A percentile compares a stretch with the other conserved stretches of the same genome.
Evolutionary conservation across 1,284 basidiomycete genomes (phyloP).

Genomic region (Marasmius tenuissimus): DNA sequence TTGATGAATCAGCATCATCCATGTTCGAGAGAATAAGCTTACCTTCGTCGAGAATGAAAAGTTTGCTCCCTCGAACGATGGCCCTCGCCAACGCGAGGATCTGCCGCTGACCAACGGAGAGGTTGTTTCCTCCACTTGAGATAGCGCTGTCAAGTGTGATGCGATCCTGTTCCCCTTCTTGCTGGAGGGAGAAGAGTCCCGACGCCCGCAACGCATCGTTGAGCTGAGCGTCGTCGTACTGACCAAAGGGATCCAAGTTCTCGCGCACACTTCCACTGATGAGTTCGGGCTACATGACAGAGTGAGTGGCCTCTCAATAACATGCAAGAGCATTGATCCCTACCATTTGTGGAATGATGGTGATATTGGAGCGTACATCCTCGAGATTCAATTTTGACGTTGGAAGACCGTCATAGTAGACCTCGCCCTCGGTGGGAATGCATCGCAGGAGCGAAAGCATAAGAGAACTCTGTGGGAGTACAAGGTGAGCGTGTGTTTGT

Average conservation of each 20-base stretch:
- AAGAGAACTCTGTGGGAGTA: slow-evolving; percentile 42
- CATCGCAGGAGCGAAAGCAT: slow-evolving; percentile 52
- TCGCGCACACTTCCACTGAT: slow-evolving; percentile 56
- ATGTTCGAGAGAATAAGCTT: slow-evolving; percentile 3
- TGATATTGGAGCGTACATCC: slow-evolving; percentile 58
- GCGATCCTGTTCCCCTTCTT: slow-evolving; percentile 45
- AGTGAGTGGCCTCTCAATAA: slow-evolving; percentile 20
- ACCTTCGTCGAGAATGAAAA: slow-evolving; percentile 65
- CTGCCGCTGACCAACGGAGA: slow-evolving; percentile 74
- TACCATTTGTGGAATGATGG: slow-evolving; percentile 59
- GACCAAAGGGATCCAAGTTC: slow-evolving; percentile 72
- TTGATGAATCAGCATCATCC: not conserved
- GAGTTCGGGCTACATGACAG: slow-evolving; percentile 54
- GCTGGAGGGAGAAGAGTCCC: slow-evolving; percentile 53
- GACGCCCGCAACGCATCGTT: slow-evolving; percentile 56
- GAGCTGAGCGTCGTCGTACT: slow-evolving; percentile 66
- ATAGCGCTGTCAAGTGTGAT: slow-evolving; percentile 55
- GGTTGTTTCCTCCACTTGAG: slow-evolving; percentile 59
- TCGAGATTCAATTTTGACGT: slow-evolving; percentile 62
- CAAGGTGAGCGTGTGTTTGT: slow-evolving; percentile 16
- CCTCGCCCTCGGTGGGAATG: slow-evolving; percentile 56
- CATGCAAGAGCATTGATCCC: slow-evolving; percentile 13
- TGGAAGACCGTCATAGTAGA: slow-evolving; percentile 50
- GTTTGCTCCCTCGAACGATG: slow-evolving; percentile 55
- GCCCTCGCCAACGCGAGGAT: slow-evolving; percentile 61